Base-by-base conservation (phyloP, 176 grass and related monocot genomes). In the Oropetium thomaeum region DNA sequence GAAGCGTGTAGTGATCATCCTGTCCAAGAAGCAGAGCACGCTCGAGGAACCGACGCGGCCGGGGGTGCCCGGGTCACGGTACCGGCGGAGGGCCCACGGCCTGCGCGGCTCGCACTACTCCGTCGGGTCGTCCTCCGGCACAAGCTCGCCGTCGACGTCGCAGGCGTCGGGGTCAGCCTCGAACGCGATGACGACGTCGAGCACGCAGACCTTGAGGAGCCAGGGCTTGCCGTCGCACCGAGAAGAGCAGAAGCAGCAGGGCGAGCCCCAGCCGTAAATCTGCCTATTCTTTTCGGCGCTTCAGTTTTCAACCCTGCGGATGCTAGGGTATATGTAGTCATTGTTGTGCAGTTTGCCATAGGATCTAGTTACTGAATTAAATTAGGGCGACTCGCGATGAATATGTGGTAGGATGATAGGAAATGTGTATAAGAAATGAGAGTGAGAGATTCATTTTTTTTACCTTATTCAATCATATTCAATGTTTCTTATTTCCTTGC, bases 41-140 rank as follows among this genome's bases (percentile, higher is more conserved):
- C 63, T 99, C 10, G 91, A 95, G 58, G 91, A 95, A 60, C 96
- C 96, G 35, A 90, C 71, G 27, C 57, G 84, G 71, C 96, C 96
- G 0, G 96, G 87, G 12, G 72, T 77, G 23, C 79, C 89, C 0
- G 82, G 89, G 4, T 84, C 91, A 17, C 84, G 96, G 33, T 95
- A 86, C 65, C 57, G 79, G 19, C 73, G 82, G 59, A 92, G 78
- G 87, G 25, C 86, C 9, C 63, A 83, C 14, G 70, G 86, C 43
- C 38, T 58, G 16, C 70, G 51, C 10, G 5, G 71, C 22, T 83
- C 86, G 40, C 80, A 77, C 41, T 83, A 82, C 61, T 91, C 86
- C 0, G 86, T 28, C 28, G 89, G 81, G 11, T 95, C 91, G 3
- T 88, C 84, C 27, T 81, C 82, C 7, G 78, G 77, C 39, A 89